Percentiles rank a stretch among this genome's conserved stretches.
Conservation (phyloP, 441 rosid species). For the Corymbia citriodora region DNA sequence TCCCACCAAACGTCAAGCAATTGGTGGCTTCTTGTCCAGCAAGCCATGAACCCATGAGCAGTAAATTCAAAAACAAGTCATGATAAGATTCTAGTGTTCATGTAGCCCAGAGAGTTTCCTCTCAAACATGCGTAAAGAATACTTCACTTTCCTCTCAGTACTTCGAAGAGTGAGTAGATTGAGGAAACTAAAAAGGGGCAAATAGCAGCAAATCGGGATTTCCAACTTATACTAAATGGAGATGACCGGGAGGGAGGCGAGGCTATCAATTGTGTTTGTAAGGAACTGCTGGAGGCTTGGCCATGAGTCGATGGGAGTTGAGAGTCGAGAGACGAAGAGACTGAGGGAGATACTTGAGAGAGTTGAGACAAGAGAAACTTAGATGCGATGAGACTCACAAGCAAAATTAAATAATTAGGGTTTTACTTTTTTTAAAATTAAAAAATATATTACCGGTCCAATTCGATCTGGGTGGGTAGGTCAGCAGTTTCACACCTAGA, state of each 20-base stretch:
- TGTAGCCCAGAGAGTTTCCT: not conserved
- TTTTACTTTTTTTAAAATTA: accelerated
- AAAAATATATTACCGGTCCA: too few species aligned
- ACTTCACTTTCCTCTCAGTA: not conserved
- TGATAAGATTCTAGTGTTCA: not conserved
- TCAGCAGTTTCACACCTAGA: too few species aligned
- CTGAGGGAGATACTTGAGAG: not conserved
- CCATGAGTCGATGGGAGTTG: not conserved
- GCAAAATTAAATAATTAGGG: accelerated
- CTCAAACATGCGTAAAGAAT: not conserved
- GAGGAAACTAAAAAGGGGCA: not conserved
- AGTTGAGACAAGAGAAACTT: not conserved
- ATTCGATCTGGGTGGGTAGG: too few species aligned
- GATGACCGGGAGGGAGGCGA: accelerated
- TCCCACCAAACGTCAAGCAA: not conserved
- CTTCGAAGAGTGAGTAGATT: not conserved
- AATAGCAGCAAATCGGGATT: not conserved
- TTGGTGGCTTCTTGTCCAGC: not conserved
- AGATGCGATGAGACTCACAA: not conserved
- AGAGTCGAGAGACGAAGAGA: not conserved
- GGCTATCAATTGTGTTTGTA: not conserved
- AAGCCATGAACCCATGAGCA: not conserved
- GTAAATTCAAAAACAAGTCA: not conserved
- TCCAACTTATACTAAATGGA: not conserved
- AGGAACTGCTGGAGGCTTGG: too few species aligned